These are phyloP conservation scores for Calocera viscosa DNA, from an alignment of 768 basidiomycete genomes.

Conservation along the genomic window DNA sequence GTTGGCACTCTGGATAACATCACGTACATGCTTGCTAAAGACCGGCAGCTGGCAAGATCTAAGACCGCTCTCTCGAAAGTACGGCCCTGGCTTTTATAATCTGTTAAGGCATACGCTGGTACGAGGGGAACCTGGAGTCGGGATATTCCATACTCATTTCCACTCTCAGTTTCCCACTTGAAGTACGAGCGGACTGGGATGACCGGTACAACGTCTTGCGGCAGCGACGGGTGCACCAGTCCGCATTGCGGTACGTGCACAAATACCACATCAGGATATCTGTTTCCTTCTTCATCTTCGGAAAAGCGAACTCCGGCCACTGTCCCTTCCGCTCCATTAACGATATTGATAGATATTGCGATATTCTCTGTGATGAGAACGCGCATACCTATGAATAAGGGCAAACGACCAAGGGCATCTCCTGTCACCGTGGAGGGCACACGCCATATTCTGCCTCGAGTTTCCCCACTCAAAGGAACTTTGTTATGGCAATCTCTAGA, in stretches of 20 bases:
- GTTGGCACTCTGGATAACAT: conserved; percentile 10
- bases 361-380: conserved; percentile 10
- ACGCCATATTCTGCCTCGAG: neutral
- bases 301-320: neutral
- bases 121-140: neutral
- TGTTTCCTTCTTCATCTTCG: neutral
- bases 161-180: too few relatives aligned
- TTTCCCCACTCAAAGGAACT: neutral
- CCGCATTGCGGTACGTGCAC: neutral
- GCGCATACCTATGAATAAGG: conserved; percentile 1
- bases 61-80: conserved; percentile 6
- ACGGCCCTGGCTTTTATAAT: conserved; percentile 11
- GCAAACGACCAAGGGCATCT: neutral
- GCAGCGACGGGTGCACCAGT: too few relatives aligned
- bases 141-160: too few relatives aligned
- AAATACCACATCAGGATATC: neutral
- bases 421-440: neutral
- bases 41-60: neutral
- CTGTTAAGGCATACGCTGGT: conserved; percentile 9
- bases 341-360: neutral
- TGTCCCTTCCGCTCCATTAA: conserved; percentile 1
- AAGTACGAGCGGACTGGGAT: too few relatives aligned
- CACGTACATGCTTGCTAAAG: neutral
- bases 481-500: neutral
- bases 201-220: too few relatives aligned